These are phyloP conservation scores for Magnaporthales sp. DNA, from an alignment of 2,329 filamentous ascomycete species.

Conservation along the genomic window DNA sequence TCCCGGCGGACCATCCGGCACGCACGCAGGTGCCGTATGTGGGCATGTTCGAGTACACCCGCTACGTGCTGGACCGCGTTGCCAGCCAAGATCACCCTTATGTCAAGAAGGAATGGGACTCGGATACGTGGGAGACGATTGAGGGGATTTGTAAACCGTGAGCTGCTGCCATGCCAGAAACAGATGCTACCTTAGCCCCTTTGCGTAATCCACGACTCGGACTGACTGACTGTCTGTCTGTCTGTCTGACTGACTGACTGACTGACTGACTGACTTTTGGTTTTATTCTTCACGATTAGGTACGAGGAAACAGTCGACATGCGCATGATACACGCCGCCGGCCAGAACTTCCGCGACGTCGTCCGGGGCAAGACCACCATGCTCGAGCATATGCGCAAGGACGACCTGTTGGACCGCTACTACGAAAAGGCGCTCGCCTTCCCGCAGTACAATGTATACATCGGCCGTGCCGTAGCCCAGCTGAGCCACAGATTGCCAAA, in stretches of 20 bases:
- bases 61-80: background rate
- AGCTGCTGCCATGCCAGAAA: background rate
- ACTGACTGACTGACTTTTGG: background rate
- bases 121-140: background rate
- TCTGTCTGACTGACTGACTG: too few species aligned
- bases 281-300: background rate
- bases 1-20: background rate
- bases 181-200: background rate
- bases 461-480: background rate
- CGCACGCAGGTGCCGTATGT: background rate
- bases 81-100: background rate
- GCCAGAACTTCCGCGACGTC: constrained; percentile 7
- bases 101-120: background rate
- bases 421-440: constrained; percentile 15
- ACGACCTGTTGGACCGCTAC: constrained; percentile 22
- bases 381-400: constrained; percentile 24
- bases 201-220: background rate
- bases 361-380: constrained; percentile 7
- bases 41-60: background rate
- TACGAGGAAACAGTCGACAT: constrained; percentile 6
- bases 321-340: constrained; percentile 8
- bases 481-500: constrained; percentile 5
- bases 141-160: background rate
- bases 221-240: too few species aligned
- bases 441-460: background rate